A percentile compares a stretch with the other conserved stretches of the same genome.
These are phyloP conservation scores for Lithocarpus polystachyus DNA, from an alignment of 306 rosid genomes.

Conservation along the genomic window DNA sequence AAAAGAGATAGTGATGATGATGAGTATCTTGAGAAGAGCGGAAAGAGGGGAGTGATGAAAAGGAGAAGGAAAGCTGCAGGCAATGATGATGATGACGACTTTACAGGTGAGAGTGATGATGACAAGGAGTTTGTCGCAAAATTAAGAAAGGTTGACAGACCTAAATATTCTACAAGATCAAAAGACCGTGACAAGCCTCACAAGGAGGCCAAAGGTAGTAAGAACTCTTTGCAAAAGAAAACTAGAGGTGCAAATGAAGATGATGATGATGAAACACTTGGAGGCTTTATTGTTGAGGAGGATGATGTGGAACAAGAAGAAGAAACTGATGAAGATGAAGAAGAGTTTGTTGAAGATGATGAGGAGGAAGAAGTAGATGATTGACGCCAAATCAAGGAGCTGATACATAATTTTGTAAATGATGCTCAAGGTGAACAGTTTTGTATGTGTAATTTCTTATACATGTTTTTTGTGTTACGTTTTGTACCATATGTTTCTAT, in stretches of 20 bases:
- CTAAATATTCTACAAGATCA: constrained; percentile 62
- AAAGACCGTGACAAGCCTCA: constrained; percentile 26
- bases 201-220: constrained; percentile 22
- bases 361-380: constrained; percentile 22
- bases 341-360: constrained; percentile 28
- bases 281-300: constrained; percentile 68
- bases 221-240: constrained; percentile 32
- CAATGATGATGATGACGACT: constrained; percentile 48
- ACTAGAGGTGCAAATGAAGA: constrained; percentile 12
- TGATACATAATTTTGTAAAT: neutral
- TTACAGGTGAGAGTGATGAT: constrained; percentile 69
- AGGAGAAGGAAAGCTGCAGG: constrained; percentile 44
- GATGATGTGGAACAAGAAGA: constrained; percentile 42
- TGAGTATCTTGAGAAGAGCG: constrained; percentile 34
- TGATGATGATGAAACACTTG: constrained; percentile 51
- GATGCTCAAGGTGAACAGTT: neutral
- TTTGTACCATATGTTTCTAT: neutral
- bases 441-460: neutral
- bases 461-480: neutral
- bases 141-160: constrained; percentile 35
- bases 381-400: neutral
- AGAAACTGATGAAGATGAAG: constrained; percentile 12
- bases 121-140: constrained; percentile 41
- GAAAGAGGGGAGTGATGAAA: constrained; percentile 22
- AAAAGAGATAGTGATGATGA: constrained; percentile 43